Evolutionary conservation across 352 stramenopile species (phyloP), one percentile per base, ranked within the genome.

Genomic region (Phytophthora pseudosyringae): DNA sequence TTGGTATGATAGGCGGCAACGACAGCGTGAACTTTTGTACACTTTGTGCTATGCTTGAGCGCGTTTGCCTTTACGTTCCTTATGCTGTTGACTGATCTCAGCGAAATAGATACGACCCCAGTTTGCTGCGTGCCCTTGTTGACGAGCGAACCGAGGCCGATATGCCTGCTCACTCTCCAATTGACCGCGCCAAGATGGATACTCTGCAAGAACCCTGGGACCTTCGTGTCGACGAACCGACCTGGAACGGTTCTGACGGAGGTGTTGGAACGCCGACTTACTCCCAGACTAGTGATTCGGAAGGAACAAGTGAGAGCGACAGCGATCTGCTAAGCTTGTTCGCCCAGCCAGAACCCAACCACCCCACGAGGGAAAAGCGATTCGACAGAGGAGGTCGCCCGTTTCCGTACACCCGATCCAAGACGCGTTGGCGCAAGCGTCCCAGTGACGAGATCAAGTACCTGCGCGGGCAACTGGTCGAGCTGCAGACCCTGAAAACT

Each of bases 361-460:
- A 47, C 13, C 26, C 12, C 0, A 21, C 8, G 15, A 46, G 16
- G n/a, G 41, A n/a, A 32, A 12, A 52, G 3, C 33, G 15, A 16
- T 47, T 33, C 18, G 36, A 67, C 9, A 44, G 32, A 59, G 50
- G 32, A 56, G 35, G 50, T 38, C 65, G 53, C 15, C 39, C 45
- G 29, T 65, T 69, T 43, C 65, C 65, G 15, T 73, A 73, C 41
- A 69, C 59, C 25, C 54, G 59, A 28, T 73, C 52, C 11, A 57
- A 69, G 47, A 63, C 49, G 16, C 65, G 65, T 15, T 72, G 64
- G 54, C 66, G 70, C 9, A 75, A 75, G 38, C 60, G 70, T 7
- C 70, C 66, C 12, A 72, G 73, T 32, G 56, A 78, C 45, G 70
- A 78, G 61, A 59, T 78, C 13, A 64, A 70, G 16, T 78, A 78